Base-by-base conservation (phyloP, 2,329 filamentous ascomycete genomes). In the Dothideomycetes sp. region DNA sequence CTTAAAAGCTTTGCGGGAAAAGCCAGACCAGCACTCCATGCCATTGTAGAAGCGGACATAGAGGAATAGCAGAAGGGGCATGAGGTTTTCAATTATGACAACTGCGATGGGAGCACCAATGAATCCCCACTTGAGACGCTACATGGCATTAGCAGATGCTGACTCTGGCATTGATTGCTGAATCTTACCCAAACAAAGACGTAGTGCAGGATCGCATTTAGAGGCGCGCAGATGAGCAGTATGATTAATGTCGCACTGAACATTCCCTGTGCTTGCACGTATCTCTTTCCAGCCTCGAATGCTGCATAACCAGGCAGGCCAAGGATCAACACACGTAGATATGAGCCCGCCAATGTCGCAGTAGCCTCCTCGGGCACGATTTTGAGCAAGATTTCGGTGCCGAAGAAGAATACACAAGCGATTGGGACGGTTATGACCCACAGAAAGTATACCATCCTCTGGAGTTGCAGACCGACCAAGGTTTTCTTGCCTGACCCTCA, bases 201-300 rank as follows among this genome's bases (percentile, higher is more conserved):
- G 73, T 77, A 93, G 58, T 93, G 91, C 54, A 94, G 68, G 16
- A 82, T 65, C 0, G 77, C 81, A 53, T 89, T 93, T 29, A 91
- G 62, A 0, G 86, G 86, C 0, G 85, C 85, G 12, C 83, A 87
- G 44, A 93, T 67, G 1, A 93, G 60, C 1, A 94, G 73, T 9
- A 86, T 84, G 52, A 87, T 89, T 0, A 87, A 81, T 2, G 82
- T 84, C 0, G 84, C 82, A 1, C 72, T 76, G 61, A 91, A 91
- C 17, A 91, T 63, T n/a, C 84, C 84, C 58, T 94, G 87, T 0
- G 86, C 86, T 59, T 94, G 86, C 2, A 91, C 69, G 51, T 79
- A 94, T 49, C 88, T 84, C 64, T 94, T 94, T 56, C 78, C 79
- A 47, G 72, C 72, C 57, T 89, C 84, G 49, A 88, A 88, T 3